A percentile compares a stretch with the other conserved stretches of the same genome.
Conservation (phyloP, 1,284 basidiomycete genomes). For the Apiotrichum domesticum region DNA sequence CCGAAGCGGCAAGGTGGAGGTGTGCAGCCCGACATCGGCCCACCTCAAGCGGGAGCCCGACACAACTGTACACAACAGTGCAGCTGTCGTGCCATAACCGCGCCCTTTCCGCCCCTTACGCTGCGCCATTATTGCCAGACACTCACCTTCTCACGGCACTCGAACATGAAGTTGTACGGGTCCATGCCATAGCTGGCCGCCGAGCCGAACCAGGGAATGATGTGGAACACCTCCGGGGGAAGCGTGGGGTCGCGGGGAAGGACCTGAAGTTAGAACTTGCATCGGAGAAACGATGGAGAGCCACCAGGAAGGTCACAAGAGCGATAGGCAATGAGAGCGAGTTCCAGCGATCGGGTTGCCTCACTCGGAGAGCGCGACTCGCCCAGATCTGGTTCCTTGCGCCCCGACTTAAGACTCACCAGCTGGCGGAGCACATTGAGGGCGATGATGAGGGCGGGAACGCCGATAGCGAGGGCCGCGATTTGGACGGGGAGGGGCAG, state of each 20-base stretch:
- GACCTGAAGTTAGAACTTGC: conserved; percentile 43
- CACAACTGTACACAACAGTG: no score
- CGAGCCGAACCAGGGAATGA: conserved; percentile 68
- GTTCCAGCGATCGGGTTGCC: no score
- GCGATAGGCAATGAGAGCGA: no score
- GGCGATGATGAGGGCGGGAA: conserved; percentile 48
- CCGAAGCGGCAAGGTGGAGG: no score
- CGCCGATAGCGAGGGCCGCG: conserved; percentile 37
- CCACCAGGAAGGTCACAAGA: no score
- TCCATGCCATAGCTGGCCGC: conserved; percentile 72
- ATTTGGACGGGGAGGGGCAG: conserved; percentile 12
- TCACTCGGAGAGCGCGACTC: no score
- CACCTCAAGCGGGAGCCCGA: no score
- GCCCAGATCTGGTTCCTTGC: no score
- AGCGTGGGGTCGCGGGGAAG: conserved; percentile 55
- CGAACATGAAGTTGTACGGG: conserved; percentile 68
- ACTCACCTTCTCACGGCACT: conserved; percentile 73
- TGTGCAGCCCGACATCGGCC: no score
- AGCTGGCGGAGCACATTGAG: conserved; percentile 60
- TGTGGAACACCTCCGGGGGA: conserved; percentile 74
- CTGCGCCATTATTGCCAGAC: neutral
- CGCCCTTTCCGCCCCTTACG: no score
- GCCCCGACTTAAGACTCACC: conserved; percentile 44
- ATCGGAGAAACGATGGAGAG: no score
- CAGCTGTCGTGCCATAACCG: no score